Percentiles rank a stretch among this genome's conserved stretches.
phyloP scores from a whole-genome alignment of 2,329 filamentous ascomycete genomes.

The Pezicula rhizophila region DNA sequence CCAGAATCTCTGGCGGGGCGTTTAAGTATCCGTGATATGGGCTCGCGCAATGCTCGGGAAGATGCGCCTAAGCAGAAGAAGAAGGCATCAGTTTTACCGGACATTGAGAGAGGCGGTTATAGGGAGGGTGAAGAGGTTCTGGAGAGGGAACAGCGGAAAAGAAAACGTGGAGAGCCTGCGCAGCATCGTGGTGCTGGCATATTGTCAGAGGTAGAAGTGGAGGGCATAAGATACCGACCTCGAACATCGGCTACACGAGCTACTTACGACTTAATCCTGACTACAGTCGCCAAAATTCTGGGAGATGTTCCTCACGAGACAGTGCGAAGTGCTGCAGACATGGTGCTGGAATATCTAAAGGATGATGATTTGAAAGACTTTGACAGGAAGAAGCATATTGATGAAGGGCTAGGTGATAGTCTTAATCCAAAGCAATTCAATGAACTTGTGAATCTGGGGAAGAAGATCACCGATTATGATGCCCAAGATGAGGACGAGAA shows the following conservation, averaged over 20 bases:
- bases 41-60: constrained; percentile 73
- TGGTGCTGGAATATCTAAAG: constrained; percentile 84
- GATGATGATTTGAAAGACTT: constrained; percentile 95
- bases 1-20: constrained; percentile 94
- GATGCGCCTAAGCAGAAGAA: constrained; percentile 77
- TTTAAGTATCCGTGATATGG: constrained; percentile 93
- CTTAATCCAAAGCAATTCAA: constrained; percentile 91
- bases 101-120: constrained; percentile 68
- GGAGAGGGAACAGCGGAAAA: constrained; percentile 77
- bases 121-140: constrained; percentile 80
- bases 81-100: constrained; percentile 54
- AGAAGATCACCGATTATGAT: constrained; percentile 99
- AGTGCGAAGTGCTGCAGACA: constrained; percentile 89
- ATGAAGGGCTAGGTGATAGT: constrained; percentile 80
- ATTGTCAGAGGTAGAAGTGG: constrained; percentile 79
- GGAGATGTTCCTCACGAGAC: constrained; percentile 91
- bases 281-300: constrained; percentile 78
- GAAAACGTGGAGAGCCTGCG: constrained; percentile 67
- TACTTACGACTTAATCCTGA: constrained; percentile 90
- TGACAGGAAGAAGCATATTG: constrained; percentile 96
- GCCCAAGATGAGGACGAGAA: constrained; percentile 93
- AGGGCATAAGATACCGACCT: constrained; percentile 87
- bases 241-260: constrained; percentile 85
- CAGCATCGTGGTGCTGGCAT: constrained; percentile 70
- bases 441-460: constrained; percentile 89